Percentiles rank a stretch among this genome's conserved stretches.
phyloP scores from a whole-genome alignment of 345 rosid species.

The Camelina laxa region DNA sequence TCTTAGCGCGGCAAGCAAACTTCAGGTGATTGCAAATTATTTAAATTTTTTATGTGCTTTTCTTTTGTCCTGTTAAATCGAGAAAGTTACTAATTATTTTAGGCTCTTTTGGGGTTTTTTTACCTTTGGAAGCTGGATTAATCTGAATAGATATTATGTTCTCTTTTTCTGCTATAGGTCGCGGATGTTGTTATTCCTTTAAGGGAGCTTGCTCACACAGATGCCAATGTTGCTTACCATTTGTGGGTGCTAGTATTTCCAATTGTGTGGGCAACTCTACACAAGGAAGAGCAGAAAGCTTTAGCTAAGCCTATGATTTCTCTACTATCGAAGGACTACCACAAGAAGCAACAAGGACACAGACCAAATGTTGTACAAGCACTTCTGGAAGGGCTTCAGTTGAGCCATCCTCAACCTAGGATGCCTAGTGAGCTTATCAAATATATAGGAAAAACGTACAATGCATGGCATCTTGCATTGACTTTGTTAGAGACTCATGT shows the following conservation, averaged over 20 bases:
- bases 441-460: conserved; percentile 95
- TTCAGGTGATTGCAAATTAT: conserved; percentile 62
- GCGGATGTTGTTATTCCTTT: conserved; percentile 85
- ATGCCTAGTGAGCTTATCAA: conserved; percentile 98
- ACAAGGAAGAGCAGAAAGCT: conserved; percentile 79
- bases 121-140: conserved; percentile 18
- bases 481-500: conserved; percentile 94
- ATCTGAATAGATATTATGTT: conserved; percentile 53
- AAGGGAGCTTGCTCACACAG: conserved; percentile 91
- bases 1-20: conserved; percentile 80
- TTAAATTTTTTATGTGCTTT: conserved; percentile 10
- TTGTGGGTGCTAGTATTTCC: conserved; percentile 98
- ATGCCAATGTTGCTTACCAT: conserved; percentile 95
- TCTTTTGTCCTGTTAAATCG: conserved; percentile 15
- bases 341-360: conserved; percentile 89
- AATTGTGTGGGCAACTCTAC: conserved; percentile 91
- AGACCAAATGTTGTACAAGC: conserved; percentile 99
- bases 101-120: conserved; percentile 2
- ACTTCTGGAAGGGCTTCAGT: conserved; percentile 92
- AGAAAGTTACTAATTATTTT: not conserved
- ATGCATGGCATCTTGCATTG: conserved; percentile 96
- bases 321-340: conserved; percentile 88
- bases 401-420: conserved; percentile 99
- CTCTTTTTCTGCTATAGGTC: conserved; percentile 66
- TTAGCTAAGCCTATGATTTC: conserved; percentile 90